These are phyloP conservation scores for Tephrocybe sp. DNA, from an alignment of 768 basidiomycete species.

Conservation along the genomic window DNA sequence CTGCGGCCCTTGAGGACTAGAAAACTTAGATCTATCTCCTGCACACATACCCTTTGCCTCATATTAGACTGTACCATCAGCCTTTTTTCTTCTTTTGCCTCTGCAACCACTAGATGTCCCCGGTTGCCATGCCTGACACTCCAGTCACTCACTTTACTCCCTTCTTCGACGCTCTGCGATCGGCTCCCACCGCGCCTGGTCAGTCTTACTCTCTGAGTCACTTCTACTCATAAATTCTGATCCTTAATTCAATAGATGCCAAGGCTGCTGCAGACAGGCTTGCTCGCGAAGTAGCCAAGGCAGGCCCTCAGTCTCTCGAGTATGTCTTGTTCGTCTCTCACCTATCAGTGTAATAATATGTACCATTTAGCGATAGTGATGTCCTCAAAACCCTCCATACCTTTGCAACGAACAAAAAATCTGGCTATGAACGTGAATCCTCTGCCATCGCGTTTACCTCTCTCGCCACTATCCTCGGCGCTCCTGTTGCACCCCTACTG, in stretches of 20 bases:
- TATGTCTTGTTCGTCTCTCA: slow-evolving; percentile 28
- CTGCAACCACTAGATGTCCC: slow-evolving; percentile 44
- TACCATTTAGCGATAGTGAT: slow-evolving; percentile 49
- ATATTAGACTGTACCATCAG: slow-evolving; percentile 10
- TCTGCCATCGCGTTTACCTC: slow-evolving; percentile 81
- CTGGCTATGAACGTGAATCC: slow-evolving; percentile 86
- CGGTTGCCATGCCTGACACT: slow-evolving; percentile 48
- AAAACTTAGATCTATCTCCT: not conserved
- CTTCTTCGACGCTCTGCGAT: slow-evolving; percentile 50
- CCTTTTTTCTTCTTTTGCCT: slow-evolving; percentile 14
- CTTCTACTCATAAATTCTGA: slow-evolving; percentile 7
- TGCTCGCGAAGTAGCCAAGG: slow-evolving; percentile 67
- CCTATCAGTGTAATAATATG: not conserved
- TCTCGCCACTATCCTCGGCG: slow-evolving; percentile 67
- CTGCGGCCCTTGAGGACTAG: slow-evolving; percentile 2
- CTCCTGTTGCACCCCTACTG: slow-evolving; percentile 69
- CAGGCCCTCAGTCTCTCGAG: slow-evolving; percentile 63
- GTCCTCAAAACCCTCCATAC: slow-evolving; percentile 64
- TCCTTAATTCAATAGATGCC: slow-evolving; percentile 55
- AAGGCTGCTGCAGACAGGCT: slow-evolving; percentile 82
- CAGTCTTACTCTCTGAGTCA: slow-evolving; percentile 14
- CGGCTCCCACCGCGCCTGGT: slow-evolving; percentile 67
- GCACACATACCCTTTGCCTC: slow-evolving; percentile 8
- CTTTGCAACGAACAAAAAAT: slow-evolving; percentile 83
- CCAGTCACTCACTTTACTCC: slow-evolving; percentile 43